Evolutionary conservation across 2,329 filamentous ascomycete species (phyloP).

Genomic region (Xylariaceae sp.): DNA sequence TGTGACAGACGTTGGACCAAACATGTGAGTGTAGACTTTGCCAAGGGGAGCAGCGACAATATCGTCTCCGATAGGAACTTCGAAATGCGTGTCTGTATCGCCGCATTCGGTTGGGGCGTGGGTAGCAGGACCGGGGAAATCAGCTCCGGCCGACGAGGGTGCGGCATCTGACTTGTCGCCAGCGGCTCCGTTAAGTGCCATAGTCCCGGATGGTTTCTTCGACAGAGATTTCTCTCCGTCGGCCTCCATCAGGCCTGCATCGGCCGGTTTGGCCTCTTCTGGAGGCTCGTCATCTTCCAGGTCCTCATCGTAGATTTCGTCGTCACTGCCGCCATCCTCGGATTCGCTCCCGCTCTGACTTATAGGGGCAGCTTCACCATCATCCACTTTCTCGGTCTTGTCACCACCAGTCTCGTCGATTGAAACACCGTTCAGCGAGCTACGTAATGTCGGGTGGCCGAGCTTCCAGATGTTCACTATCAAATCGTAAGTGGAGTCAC

Average conservation of each 20-base stretch:
- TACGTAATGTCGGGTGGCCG: conserved; percentile 85
- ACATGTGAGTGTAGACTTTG: conserved; percentile 84
- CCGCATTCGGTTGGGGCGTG: conserved; percentile 83
- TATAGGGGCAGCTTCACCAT: conserved; percentile 40
- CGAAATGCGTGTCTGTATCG: conserved; percentile 73
- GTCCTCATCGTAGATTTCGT: conserved; percentile 73
- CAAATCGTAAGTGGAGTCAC: conserved; percentile 93
- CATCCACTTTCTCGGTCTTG: conserved; percentile 79
- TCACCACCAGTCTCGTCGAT: conserved; percentile 79
- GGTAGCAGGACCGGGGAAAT: conserved; percentile 78
- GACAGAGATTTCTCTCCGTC: conserved; percentile 57
- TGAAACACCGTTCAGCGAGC: conserved; percentile 81
- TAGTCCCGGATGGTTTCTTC: conserved; percentile 66
- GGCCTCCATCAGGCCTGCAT: conserved; percentile 43
- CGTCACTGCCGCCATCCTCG: conserved; percentile 57
- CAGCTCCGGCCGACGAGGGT: conserved; percentile 42
- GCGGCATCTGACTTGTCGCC: conserved; percentile 48
- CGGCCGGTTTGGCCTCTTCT: conserved; percentile 35
- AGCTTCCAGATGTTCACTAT: conserved; percentile 99
- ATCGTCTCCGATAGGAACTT: conserved; percentile 80
- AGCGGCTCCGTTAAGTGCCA: conserved; percentile 40
- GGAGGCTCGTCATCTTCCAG: conserved; percentile 62
- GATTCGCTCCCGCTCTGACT: conserved; percentile 52
- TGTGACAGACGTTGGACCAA: conserved; percentile 69
- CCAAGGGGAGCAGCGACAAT: conserved; percentile 81